Evolutionary conservation across 768 basidiomycete genomes (phyloP).

Genomic region (Leucosporidium yakuticum): DNA sequence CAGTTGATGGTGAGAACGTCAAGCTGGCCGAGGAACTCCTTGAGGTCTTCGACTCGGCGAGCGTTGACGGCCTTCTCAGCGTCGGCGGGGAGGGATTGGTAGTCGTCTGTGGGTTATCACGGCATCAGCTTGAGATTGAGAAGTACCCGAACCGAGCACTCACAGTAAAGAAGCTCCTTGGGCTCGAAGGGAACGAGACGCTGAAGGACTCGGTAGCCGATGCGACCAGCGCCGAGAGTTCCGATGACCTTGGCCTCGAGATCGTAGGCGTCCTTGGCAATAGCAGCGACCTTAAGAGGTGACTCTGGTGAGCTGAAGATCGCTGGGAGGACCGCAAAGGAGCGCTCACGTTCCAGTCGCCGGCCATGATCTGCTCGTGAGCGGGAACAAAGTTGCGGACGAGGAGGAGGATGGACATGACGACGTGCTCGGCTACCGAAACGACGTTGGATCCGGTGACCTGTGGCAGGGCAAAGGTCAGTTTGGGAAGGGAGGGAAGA

Average conservation of each 20-base stretch:
- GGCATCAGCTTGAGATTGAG: neutral
- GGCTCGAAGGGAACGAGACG: slow-evolving; percentile 73
- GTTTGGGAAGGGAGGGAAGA: neutral
- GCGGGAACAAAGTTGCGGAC: slow-evolving; percentile 80
- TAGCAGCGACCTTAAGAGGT: slow-evolving; percentile 16
- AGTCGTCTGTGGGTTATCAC: slow-evolving; percentile 18
- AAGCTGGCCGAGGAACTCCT: slow-evolving; percentile 52
- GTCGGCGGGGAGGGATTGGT: slow-evolving; percentile 45
- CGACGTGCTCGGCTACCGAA: slow-evolving; percentile 63
- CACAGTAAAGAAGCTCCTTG: slow-evolving; percentile 79
- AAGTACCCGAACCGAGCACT: neutral
- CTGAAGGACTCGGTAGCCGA: slow-evolving; percentile 60
- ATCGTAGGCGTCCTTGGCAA: slow-evolving; percentile 67
- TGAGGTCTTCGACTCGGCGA: slow-evolving; percentile 70
- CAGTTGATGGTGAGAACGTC: slow-evolving; percentile 68
- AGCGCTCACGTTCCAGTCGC: slow-evolving; percentile 60
- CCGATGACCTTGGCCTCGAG: slow-evolving; percentile 87
- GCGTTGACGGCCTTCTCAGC: slow-evolving; percentile 63
- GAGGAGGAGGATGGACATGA: slow-evolving; percentile 83
- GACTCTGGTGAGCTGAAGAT: no score
- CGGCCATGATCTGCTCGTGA: slow-evolving; percentile 74
- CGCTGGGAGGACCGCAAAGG: no score
- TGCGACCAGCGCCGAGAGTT: slow-evolving; percentile 66
- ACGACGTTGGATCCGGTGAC: slow-evolving; percentile 40
- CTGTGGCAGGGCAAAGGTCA: slow-evolving; percentile 69